Conservation (phyloP, 345 rosid species). For the Raphanus sativus region DNA sequence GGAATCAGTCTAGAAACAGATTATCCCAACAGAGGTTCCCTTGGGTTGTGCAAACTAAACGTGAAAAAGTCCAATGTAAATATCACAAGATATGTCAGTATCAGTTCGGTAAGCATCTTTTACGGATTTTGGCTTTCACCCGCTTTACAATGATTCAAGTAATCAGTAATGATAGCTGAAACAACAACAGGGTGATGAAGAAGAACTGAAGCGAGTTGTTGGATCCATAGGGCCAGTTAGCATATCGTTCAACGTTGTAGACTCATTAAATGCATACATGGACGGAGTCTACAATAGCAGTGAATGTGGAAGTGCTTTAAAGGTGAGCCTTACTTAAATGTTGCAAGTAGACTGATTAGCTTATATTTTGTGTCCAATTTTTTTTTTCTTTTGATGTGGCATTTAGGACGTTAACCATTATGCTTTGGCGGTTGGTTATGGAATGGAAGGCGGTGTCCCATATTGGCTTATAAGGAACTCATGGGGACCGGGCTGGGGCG, state of each 20-base stretch:
- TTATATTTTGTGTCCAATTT: background rate
- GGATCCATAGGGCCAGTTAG: too few relatives aligned
- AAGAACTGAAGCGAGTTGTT: too few relatives aligned
- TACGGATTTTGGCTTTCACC: too few relatives aligned
- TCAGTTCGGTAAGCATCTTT: conserved; percentile 52
- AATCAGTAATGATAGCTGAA: too few relatives aligned
- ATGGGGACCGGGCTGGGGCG: conserved; percentile 80
- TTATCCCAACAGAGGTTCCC: conserved; percentile 69
- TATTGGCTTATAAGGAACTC: conserved; percentile 96
- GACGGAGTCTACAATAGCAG: conserved; percentile 66
- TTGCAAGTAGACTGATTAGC: background rate
- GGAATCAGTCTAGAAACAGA: conserved; percentile 87
- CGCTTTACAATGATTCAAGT: too few relatives aligned
- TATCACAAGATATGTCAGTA: conserved; percentile 59
- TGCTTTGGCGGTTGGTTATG: conserved; percentile 88
- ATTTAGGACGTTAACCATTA: conserved; percentile 91
- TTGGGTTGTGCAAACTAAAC: conserved; percentile 48
- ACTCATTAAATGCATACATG: conserved; percentile 62
- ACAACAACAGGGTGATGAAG: too few relatives aligned
- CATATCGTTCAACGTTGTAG: too few relatives aligned
- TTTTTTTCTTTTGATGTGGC: background rate
- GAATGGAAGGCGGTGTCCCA: conserved; percentile 70
- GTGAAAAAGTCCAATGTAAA: conserved; percentile 26
- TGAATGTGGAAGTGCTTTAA: conserved; percentile 64
- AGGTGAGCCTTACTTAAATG: conserved; percentile 53